Percentiles rank a stretch among this genome's conserved stretches.
phyloP scores from a whole-genome alignment of 2,329 filamentous ascomycete species.

The Fusarium nematophilum region DNA sequence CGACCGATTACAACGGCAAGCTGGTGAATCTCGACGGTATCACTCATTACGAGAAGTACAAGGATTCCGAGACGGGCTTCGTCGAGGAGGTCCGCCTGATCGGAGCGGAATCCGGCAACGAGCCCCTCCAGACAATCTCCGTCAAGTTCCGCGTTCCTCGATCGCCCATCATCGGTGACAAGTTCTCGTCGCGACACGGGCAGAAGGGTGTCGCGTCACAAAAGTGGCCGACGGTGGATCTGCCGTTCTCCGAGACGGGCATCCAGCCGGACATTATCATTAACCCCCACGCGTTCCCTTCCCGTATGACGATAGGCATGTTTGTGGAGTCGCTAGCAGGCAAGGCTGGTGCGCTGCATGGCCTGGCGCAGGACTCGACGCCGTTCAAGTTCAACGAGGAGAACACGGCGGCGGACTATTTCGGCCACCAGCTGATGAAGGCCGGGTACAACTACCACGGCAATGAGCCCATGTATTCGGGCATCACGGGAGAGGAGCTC shows the following conservation, averaged over 20 bases:
- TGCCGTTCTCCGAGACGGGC: conserved; percentile 96
- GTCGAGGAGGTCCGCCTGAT: conserved; percentile 94
- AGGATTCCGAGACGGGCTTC: conserved; percentile 87
- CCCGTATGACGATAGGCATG: conserved; percentile 99
- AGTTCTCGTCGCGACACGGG: conserved; percentile 98
- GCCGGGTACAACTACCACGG: conserved; percentile 98
- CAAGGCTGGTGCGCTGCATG: conserved; percentile 93
- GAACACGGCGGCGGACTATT: conserved; percentile 92
- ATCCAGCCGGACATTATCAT: conserved; percentile 99
- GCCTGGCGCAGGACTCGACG: conserved; percentile 94
- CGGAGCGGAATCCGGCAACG: conserved; percentile 83
- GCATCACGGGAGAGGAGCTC: conserved; percentile 94
- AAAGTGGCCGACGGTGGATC: conserved; percentile 92
- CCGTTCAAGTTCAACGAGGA: conserved; percentile 95
- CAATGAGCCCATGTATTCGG: conserved; percentile 98
- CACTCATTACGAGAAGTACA: conserved; percentile 93
- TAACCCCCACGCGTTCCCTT: conserved; percentile 99
- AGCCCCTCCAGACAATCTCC: conserved; percentile 87
- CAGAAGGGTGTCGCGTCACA: conserved; percentile 98
- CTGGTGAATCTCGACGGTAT: conserved; percentile 87
- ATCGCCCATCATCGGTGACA: conserved; percentile 94
- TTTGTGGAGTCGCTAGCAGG: conserved; percentile 97
- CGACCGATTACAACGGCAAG: conserved; percentile 79
- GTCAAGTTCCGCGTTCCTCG: conserved; percentile 94
- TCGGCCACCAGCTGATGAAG: conserved; percentile 93